phyloP scores from a whole-genome alignment of 139 green algal genomes.

The Coccomyxa sp. region DNA sequence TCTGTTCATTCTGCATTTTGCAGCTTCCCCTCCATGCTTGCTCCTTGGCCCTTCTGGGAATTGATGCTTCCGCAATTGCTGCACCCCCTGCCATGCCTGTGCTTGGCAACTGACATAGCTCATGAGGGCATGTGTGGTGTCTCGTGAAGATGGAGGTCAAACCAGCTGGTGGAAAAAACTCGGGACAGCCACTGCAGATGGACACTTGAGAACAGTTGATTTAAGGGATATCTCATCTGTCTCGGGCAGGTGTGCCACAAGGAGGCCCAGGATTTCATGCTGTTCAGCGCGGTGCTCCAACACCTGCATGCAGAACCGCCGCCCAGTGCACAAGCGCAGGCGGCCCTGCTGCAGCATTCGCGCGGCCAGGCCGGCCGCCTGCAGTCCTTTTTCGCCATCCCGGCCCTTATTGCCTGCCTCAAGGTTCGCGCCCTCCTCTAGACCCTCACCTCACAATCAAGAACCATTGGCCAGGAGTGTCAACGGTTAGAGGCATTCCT shows the following conservation, averaged over 20 bases:
- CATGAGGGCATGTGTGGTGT: neutral
- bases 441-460: no score
- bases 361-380: constrained; percentile 18
- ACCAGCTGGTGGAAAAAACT: neutral
- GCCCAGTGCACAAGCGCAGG: constrained; percentile 1
- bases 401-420: constrained; percentile 31
- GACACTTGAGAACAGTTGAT: neutral
- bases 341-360: constrained; percentile 17
- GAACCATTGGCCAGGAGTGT: no score
- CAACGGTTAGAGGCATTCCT: no score
- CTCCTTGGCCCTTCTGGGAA: no score
- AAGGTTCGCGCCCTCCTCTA: neutral
- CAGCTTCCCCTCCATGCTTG: no score
- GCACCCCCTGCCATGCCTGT: no score
- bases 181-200: neutral
- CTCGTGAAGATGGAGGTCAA: neutral
- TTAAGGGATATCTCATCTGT: neutral
- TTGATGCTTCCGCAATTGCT: no score
- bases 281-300: constrained; percentile 35
- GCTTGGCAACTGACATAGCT: no score
- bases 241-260: constrained; percentile 23
- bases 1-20: neutral
- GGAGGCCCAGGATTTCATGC: constrained; percentile 43
- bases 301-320: constrained; percentile 13
- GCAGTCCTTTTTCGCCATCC: constrained; percentile 19